These are phyloP conservation scores for Erodium moschatum DNA, from an alignment of 441 rosid genomes.

Conservation along the genomic window DNA sequence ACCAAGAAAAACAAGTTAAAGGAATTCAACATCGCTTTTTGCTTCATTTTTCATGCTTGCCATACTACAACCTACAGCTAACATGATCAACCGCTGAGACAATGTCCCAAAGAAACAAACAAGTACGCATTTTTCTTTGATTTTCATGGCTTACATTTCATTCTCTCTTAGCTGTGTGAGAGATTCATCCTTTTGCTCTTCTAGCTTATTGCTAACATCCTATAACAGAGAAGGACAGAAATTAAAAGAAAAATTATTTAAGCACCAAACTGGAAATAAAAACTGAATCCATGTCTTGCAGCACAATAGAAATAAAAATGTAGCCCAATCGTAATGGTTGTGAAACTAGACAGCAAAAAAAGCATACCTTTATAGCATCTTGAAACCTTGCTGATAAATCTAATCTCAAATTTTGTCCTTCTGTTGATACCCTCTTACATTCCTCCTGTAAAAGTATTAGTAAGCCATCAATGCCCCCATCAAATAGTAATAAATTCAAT, in stretches of 20 bases:
- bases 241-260: not conserved
- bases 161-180: slow-evolving; percentile 79
- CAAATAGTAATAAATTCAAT: not conserved
- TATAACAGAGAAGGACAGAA: slow-evolving; percentile 27
- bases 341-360: not conserved
- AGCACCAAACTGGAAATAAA: too few species aligned
- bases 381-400: slow-evolving; percentile 82
- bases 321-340: not conserved
- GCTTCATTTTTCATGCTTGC: not conserved
- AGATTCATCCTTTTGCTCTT: slow-evolving; percentile 75
- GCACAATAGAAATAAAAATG: not conserved
- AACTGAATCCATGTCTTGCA: too few species aligned
- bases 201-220: slow-evolving; percentile 85
- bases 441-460: slow-evolving; percentile 53
- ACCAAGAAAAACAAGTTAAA: not conserved
- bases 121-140: slow-evolving; percentile 8
- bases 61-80: not conserved
- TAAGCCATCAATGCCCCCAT: slow-evolving; percentile 13
- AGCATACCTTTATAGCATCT: slow-evolving; percentile 76
- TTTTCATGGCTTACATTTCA: slow-evolving; percentile 58
- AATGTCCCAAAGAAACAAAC: not conserved
- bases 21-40: not conserved
- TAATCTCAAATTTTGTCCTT: slow-evolving; percentile 76
- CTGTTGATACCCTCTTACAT: slow-evolving; percentile 74
- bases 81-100: not conserved